Evolutionary conservation across 116 monocot genomes (phyloP).

Genomic region (Papilionanthe hybrid): DNA sequence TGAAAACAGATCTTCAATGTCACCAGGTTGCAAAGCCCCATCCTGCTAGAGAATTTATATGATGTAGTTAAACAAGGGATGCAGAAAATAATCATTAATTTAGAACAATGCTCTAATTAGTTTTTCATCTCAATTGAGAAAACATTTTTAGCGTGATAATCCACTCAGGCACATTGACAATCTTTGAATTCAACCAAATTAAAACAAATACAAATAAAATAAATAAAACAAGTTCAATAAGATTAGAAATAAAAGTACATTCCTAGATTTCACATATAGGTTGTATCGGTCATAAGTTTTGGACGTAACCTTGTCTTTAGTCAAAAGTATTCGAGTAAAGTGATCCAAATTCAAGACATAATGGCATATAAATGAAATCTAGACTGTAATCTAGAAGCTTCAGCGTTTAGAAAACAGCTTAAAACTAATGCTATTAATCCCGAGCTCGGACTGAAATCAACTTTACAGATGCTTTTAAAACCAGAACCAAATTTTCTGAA

Average conservation of each 20-base stretch:
- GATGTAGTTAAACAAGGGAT: not conserved
- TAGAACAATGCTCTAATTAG: not conserved
- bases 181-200: not conserved
- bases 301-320: not conserved
- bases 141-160: not conserved
- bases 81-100: not conserved
- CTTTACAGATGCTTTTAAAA: not conserved
- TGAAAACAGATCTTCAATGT: constrained; percentile 95
- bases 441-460: not conserved
- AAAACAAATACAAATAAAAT: not conserved
- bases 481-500: not conserved
- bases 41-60: constrained; percentile 35
- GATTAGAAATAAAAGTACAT: not conserved
- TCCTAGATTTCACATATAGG: too few species aligned
- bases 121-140: not conserved
- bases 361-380: not conserved
- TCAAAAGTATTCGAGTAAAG: not conserved
- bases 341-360: not conserved
- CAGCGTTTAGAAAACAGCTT: not conserved
- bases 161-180: not conserved
- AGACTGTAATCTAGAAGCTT: not conserved
- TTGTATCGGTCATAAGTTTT: not conserved
- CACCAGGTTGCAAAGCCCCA: constrained; percentile 70
- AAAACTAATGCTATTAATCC: not conserved
- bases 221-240: not conserved